These are phyloP conservation scores for Fereydounia khargensis DNA, from an alignment of 1,284 basidiomycete genomes.

Conservation along the genomic window DNA sequence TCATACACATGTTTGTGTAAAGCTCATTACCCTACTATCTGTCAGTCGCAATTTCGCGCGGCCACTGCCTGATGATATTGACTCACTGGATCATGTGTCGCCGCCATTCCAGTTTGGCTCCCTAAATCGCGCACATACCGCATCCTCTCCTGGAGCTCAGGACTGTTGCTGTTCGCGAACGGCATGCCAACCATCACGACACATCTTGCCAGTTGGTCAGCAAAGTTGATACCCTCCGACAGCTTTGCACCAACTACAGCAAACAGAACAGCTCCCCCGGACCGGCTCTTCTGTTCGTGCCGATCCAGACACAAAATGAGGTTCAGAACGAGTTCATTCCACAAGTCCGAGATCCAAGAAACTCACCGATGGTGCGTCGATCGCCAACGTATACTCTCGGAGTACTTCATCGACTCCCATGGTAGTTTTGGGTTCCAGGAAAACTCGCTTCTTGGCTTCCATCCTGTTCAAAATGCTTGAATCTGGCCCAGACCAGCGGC, in stretches of 20 bases:
- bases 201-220: constrained; percentile 75
- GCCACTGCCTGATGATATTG: no score
- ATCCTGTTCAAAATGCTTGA: constrained; percentile 61
- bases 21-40: constrained; percentile 38
- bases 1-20: constrained; percentile 70
- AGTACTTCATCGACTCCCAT: constrained; percentile 75
- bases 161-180: constrained; percentile 85
- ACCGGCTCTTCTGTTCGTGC: not conserved
- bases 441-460: constrained; percentile 75
- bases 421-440: constrained; percentile 80
- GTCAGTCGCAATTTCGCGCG: no score
- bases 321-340: no score
- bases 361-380: constrained; percentile 59
- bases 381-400: constrained; percentile 71
- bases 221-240: constrained; percentile 95
- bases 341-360: no score
- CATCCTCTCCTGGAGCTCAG: constrained; percentile 87
- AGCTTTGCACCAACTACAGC: constrained; percentile 96
- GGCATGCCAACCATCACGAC: constrained; percentile 86
- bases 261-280: constrained; percentile 60
- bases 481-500: constrained; percentile 65
- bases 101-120: constrained; percentile 1
- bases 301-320: not conserved
- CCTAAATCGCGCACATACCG: constrained; percentile 52
- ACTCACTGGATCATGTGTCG: not conserved